These are phyloP conservation scores for Pseudoneurospora amorphoporcata DNA, from an alignment of 495 filamentous ascomycete species.

Conservation along the genomic window DNA sequence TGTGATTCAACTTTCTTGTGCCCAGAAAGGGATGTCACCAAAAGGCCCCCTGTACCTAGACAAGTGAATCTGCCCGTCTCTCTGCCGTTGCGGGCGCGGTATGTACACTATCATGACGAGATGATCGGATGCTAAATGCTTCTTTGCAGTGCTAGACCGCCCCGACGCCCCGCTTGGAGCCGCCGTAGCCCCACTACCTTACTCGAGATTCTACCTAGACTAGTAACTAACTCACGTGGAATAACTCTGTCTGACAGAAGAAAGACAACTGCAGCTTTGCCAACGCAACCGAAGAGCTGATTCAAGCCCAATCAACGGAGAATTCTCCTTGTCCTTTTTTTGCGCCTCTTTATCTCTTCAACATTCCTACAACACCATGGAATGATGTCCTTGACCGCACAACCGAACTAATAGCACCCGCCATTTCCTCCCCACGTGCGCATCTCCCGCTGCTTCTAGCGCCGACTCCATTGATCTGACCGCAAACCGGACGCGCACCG, in stretches of 20 bases:
- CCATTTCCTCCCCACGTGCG: background rate
- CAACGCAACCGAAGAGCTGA: background rate
- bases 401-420: background rate
- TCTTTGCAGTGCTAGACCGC: background rate
- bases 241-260: background rate
- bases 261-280: background rate
- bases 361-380: background rate
- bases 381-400: background rate
- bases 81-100: background rate
- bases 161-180: background rate
- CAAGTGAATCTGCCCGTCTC: background rate
- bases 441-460: background rate
- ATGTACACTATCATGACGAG: background rate
- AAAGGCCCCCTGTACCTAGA: background rate
- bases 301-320: background rate
- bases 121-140: background rate
- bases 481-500: background rate
- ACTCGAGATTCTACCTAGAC: background rate
- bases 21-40: background rate
- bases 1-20: background rate
- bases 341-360: background rate
- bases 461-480: background rate
- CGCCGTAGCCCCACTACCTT: background rate
- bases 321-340: background rate
- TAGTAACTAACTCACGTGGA: background rate